These are phyloP conservation scores for Venturia pyrina DNA, from an alignment of 2,329 filamentous ascomycete genomes.

Conservation along the genomic window DNA sequence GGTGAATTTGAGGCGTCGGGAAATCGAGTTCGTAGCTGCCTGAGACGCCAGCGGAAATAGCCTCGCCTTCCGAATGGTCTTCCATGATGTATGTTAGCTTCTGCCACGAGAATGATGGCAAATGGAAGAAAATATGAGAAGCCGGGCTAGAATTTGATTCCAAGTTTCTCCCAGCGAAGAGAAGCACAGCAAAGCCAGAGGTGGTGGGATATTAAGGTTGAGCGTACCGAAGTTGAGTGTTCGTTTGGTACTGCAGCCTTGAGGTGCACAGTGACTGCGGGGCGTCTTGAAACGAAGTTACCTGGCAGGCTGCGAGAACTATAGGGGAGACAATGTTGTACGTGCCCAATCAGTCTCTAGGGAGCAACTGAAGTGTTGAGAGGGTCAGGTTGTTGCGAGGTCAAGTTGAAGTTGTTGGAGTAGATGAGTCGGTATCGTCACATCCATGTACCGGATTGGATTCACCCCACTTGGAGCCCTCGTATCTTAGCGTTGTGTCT, in stretches of 20 bases:
- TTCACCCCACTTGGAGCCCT: background rate
- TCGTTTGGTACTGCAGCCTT: background rate
- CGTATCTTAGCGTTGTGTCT: background rate
- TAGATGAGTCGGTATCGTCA: background rate
- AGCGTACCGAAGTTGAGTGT: background rate
- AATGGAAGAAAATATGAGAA: background rate
- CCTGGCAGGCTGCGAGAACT: background rate
- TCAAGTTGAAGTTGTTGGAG: background rate
- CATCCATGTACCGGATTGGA: background rate
- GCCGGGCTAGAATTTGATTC: background rate
- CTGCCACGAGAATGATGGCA: background rate
- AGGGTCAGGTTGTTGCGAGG: background rate
- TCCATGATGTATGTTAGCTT: constrained; percentile 4
- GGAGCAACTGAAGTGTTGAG: background rate
- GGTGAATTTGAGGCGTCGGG: background rate
- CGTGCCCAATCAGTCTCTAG: background rate
- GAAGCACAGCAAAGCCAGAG: background rate
- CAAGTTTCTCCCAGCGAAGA: background rate
- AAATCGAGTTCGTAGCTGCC: background rate
- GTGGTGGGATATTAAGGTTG: background rate
- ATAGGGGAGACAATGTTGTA: background rate
- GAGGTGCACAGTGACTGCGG: background rate
- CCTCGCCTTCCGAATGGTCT: background rate
- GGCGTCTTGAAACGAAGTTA: background rate
- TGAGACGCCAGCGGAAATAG: background rate